Base-by-base conservation (phyloP, 371 early-diverging fungal species). In the Mortierella sp. region DNA sequence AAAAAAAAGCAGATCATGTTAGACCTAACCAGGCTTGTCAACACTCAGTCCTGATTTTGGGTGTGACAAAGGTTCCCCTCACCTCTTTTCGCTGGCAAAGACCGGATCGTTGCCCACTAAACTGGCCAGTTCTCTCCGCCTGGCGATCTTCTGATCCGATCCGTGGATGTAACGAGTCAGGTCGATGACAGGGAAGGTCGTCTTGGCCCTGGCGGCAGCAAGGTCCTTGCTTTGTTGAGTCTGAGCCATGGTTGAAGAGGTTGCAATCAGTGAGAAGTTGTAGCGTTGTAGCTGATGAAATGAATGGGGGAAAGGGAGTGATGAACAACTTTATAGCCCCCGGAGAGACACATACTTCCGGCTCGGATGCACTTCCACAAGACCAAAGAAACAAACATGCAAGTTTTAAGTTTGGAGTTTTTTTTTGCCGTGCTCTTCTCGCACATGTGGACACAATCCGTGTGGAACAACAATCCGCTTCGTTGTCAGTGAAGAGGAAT, bases 61-160 rank as follows among this genome's bases (percentile, higher is more conserved):
- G n/a, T n/a, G n/a, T n/a, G n/a, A n/a, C n/a, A n/a, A n/a, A n/a
- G n/a, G n/a, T n/a, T n/a, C n/a, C n/a, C n/a, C 68, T 21, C 57
- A 52, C 38, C 73, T 63, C 0, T 54, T 54, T 8, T 73, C 64
- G 41, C 78, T 79, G 54, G 71, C 67, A 27, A 85, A 80, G 42
- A 82, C 51, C 9, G 88, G 85, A 39, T 88, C 88, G 18, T 80
- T 79, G 9, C 74, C 79, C 16, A 83, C 51, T 38, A 85, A 12
- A 13, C 42, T 54, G 19, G 81, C 78, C 3, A 83, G 42, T 28
- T 82, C 54, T 13, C 82, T 70, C 27, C 79, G 63, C 16, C 76
- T 59, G 12, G 69, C 65, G 10, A 81, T 27, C 1, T 59, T 66
- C 12, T 80, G 78, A 41, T 64, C 56, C 0, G 82, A 82, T 31